phyloP scores from a whole-genome alignment of 2,329 filamentous ascomycete species.

The Aspergillus sp. region DNA sequence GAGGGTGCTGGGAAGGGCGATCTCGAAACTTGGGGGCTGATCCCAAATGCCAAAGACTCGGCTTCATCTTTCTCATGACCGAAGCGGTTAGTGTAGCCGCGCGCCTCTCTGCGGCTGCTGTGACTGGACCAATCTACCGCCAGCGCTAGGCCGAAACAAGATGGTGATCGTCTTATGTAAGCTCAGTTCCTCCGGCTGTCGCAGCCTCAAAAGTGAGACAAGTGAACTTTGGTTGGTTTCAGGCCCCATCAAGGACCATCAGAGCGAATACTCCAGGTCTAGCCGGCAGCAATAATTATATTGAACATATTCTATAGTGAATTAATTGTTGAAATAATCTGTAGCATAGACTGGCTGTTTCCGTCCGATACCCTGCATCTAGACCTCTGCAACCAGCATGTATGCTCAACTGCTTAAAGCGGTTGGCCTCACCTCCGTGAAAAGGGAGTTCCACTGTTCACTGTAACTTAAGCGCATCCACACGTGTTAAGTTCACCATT shows the following conservation, averaged over 20 bases:
- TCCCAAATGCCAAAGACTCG: not conserved
- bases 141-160: not conserved
- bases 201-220: not conserved
- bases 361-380: not conserved
- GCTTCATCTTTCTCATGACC: constrained; percentile 1
- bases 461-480: constrained; percentile 13
- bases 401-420: constrained; percentile 26
- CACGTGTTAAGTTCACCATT: constrained; percentile 25
- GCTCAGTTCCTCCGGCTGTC: constrained; percentile 1
- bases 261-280: not conserved
- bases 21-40: not conserved
- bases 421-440: not conserved
- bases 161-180: not conserved
- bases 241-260: not conserved
- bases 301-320: not conserved
- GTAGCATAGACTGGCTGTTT: not conserved
- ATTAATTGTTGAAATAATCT: not conserved
- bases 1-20: not conserved
- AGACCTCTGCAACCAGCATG: not conserved
- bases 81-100: constrained; percentile 7
- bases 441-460: constrained; percentile 11
- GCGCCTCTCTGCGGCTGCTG: constrained; percentile 1
- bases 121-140: constrained; percentile 12
- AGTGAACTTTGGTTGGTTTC: not conserved
- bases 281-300: not conserved